phyloP scores from a whole-genome alignment of 805 yeast genomes.

The Candida qinlingensis region DNA sequence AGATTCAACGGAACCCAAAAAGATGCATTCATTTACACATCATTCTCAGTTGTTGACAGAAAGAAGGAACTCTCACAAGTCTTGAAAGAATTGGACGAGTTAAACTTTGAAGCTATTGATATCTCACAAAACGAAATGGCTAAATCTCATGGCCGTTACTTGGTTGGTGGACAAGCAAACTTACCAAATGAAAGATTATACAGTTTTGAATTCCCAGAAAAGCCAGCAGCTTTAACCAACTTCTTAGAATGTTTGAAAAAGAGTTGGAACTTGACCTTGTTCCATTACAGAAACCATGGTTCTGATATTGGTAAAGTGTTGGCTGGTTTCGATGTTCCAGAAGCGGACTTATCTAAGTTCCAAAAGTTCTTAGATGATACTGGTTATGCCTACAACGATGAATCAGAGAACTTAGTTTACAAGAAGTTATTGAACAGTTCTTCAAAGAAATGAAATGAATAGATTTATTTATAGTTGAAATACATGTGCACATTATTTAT shows the following conservation, averaged over 20 bases:
- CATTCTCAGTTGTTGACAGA: constrained; percentile 78
- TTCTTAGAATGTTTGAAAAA: constrained; percentile 68
- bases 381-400: constrained; percentile 76
- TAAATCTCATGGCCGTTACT: constrained; percentile 90
- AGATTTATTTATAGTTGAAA: too few relatives aligned
- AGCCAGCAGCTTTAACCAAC: constrained; percentile 87
- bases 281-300: constrained; percentile 97
- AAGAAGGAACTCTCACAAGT: constrained; percentile 67
- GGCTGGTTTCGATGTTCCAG: constrained; percentile 86
- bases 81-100: constrained; percentile 47
- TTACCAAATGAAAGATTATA: constrained; percentile 72
- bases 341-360: constrained; percentile 57
- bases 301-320: constrained; percentile 89
- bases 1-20: constrained; percentile 43
- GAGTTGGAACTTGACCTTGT: constrained; percentile 88
- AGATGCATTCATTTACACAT: constrained; percentile 77
- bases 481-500: too few relatives aligned
- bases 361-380: constrained; percentile 61
- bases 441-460: too few relatives aligned
- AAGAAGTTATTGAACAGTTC: constrained; percentile 55
- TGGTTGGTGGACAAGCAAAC: constrained; percentile 86
- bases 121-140: constrained; percentile 93
- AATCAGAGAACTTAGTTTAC: constrained; percentile 82
- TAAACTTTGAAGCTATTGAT: constrained; percentile 74
- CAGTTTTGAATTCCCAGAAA: constrained; percentile 93